A percentile compares a stretch with the other conserved stretches of the same genome.
Conservation (phyloP, 805 yeast genomes). For the Wickerhamiella bombiphila region DNA sequence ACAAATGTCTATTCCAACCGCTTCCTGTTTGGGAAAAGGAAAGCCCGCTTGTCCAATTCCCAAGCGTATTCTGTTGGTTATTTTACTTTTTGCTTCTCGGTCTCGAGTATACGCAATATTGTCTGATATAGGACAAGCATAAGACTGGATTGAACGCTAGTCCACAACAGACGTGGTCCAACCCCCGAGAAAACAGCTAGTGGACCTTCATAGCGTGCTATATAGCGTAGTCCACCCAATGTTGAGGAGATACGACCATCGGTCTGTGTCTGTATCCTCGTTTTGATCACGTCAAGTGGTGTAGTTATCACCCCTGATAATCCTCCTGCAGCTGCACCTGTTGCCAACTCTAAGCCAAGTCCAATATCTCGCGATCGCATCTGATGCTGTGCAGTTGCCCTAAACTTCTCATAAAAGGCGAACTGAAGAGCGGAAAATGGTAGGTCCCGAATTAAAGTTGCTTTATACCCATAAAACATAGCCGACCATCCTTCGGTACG, state of each 20-base stretch:
- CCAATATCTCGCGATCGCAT: slow-evolving; percentile 23
- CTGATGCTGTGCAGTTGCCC: slow-evolving; percentile 22
- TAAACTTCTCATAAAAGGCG: slow-evolving; percentile 75
- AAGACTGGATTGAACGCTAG: slow-evolving; percentile 84
- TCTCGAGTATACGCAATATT: slow-evolving; percentile 42
- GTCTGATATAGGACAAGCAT: slow-evolving; percentile 83
- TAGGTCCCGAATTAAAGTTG: slow-evolving; percentile 79
- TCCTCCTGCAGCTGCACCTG: slow-evolving; percentile 96
- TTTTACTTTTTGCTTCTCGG: background rate
- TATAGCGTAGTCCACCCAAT: slow-evolving; percentile 34
- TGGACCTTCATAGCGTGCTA: slow-evolving; percentile 62
- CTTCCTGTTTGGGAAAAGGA: no score
- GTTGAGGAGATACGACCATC: slow-evolving; percentile 31
- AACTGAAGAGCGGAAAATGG: slow-evolving; percentile 94
- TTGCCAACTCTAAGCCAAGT: slow-evolving; percentile 44
- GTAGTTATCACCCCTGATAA: slow-evolving; percentile 80
- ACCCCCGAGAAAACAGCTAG: slow-evolving; percentile 82
- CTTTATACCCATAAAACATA: slow-evolving; percentile 81
- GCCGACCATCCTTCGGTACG: slow-evolving; percentile 60
- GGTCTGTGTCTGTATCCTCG: slow-evolving; percentile 80
- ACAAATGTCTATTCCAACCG: no score
- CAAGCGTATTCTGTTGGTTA: no score
- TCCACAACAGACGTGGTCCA: slow-evolving; percentile 95
- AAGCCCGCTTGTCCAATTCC: no score
- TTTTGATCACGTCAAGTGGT: slow-evolving; percentile 82